These are phyloP conservation scores for Fraxinus ornus DNA, from an alignment of 305 asterid genomes.

Conservation along the genomic window DNA sequence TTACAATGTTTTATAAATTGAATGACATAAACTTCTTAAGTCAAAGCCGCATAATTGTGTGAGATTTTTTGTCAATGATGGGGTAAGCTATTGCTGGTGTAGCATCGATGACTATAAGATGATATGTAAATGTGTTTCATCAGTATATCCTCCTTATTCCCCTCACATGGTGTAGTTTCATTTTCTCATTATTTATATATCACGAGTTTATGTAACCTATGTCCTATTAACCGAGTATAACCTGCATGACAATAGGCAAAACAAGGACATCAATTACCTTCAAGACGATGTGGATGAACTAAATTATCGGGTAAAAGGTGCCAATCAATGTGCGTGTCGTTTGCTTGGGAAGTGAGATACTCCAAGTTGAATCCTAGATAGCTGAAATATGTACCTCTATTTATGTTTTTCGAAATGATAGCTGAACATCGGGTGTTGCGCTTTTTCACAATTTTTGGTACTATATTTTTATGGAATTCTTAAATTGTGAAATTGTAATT, in stretches of 20 bases:
- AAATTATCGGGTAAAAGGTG: slow-evolving; percentile 78
- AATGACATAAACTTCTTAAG: not conserved
- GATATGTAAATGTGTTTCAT: not conserved
- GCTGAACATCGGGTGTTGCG: not conserved
- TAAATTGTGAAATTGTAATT: too few relatives aligned
- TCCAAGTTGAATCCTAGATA: not conserved
- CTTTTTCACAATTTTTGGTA: not conserved
- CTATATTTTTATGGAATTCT: not conserved
- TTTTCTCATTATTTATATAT: not conserved
- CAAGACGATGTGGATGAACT: slow-evolving; percentile 71
- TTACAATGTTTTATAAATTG: too few relatives aligned
- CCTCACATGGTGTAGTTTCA: not conserved
- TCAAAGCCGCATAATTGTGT: not conserved
- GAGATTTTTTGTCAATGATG: not conserved
- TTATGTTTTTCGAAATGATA: not conserved
- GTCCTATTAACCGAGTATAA: not conserved
- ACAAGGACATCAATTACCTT: slow-evolving; percentile 78
- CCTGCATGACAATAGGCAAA: slow-evolving; percentile 57
- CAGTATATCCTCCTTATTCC: not conserved
- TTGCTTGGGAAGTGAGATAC: slow-evolving; percentile 48
- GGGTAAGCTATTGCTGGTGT: not conserved
- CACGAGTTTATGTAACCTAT: not conserved
- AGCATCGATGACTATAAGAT: not conserved
- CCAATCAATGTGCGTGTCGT: slow-evolving; percentile 64
- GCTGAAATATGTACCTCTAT: not conserved